Evolutionary conservation across 441 rosid genomes (phyloP).

Genomic region (Gossypium schwendimanii): DNA sequence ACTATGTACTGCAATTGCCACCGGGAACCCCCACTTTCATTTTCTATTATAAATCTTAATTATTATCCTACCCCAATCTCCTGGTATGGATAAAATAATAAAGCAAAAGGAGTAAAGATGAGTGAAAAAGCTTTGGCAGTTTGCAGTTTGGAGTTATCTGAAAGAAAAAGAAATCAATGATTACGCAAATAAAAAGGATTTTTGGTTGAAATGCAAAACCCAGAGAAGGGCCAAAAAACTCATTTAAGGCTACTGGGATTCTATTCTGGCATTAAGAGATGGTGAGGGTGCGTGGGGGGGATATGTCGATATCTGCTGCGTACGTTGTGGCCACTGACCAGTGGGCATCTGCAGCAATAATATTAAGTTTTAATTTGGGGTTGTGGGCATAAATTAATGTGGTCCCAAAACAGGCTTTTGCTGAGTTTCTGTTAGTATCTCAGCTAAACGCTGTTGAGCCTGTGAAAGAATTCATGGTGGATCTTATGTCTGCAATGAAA

Average conservation of each 20-base stretch:
- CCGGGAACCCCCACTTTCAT: background rate
- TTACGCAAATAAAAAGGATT: background rate
- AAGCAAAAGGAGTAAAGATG: background rate
- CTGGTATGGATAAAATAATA: background rate
- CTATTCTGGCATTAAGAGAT: background rate
- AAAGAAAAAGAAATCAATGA: background rate
- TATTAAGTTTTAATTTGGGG: background rate
- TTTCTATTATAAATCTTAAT: background rate
- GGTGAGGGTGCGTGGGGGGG: background rate
- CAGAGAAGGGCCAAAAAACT: background rate
- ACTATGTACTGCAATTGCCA: background rate
- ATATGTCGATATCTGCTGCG: background rate
- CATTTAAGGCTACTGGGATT: background rate
- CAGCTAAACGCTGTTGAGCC: background rate
- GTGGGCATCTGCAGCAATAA: background rate
- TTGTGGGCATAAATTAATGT: background rate
- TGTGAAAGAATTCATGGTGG: background rate
- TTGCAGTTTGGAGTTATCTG: background rate
- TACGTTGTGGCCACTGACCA: background rate
- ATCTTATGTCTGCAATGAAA: background rate
- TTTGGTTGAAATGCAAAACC: background rate
- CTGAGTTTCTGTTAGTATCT: background rate
- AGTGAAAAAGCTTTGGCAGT: background rate
- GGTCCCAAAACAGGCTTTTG: background rate
- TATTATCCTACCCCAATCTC: background rate